Conservation (phyloP, 2,329 filamentous ascomycete genomes). For the Gaeumannomyces tritici region DNA sequence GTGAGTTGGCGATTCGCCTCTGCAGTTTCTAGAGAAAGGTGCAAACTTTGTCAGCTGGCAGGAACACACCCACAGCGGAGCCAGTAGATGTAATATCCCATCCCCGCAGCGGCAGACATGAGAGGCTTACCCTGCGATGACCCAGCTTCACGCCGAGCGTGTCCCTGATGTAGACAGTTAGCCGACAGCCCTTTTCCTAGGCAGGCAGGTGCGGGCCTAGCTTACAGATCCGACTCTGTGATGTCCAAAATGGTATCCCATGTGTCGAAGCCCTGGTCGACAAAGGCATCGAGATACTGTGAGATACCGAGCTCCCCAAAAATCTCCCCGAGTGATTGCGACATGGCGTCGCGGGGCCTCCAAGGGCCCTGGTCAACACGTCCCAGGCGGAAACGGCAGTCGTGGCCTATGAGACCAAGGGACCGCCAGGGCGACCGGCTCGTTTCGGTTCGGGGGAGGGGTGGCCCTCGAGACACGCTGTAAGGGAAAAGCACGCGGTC, state of each 20-base stretch:
- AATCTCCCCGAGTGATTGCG: slow-evolving; percentile 51
- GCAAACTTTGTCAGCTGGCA: neutral
- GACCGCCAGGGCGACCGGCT: neutral
- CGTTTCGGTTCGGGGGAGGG: neutral
- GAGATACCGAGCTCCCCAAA: slow-evolving; percentile 69
- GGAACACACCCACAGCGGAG: neutral
- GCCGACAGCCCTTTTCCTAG: neutral
- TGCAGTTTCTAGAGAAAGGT: slow-evolving; percentile 58
- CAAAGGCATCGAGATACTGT: slow-evolving; percentile 64
- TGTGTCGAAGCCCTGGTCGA: slow-evolving; percentile 74
- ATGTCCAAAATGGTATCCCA: slow-evolving; percentile 81
- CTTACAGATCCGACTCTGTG: slow-evolving; percentile 73
- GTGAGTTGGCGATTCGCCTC: slow-evolving; percentile 65
- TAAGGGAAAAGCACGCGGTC: neutral
- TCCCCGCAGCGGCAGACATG: neutral
- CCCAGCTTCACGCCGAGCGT: slow-evolving; percentile 69
- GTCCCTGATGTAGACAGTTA: slow-evolving; percentile 38
- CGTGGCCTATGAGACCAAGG: neutral
- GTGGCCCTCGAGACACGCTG: neutral
- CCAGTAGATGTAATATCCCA: neutral
- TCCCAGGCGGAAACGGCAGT: neutral
- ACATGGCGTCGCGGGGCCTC: slow-evolving; percentile 33
- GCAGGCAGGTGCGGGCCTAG: slow-evolving; percentile 6
- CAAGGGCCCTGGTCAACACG: neutral
- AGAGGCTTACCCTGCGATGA: slow-evolving; percentile 58